phyloP scores from a whole-genome alignment of 192 early-diverging fungal genomes.

The Backusella luteola region DNA sequence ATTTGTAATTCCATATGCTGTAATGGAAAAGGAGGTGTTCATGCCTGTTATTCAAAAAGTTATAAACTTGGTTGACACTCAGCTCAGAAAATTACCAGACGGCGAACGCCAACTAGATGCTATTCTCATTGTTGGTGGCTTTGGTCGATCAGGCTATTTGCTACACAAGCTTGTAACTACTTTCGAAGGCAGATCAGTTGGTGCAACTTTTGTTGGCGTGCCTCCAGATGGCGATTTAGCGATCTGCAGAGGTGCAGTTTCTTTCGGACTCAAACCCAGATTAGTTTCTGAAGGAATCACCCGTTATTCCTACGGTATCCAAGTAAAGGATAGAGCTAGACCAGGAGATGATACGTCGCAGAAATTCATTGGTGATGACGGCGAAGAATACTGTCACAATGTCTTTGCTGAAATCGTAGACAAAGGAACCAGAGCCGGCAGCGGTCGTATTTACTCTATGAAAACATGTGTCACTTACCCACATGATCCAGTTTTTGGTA shows the following conservation, averaged over 20 bases:
- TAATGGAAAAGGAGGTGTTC: constrained; percentile 44
- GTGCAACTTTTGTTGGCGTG: constrained; percentile 41
- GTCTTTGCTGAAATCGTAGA: neutral
- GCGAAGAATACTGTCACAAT: neutral
- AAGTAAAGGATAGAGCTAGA: constrained; percentile 38
- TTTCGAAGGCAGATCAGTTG: constrained; percentile 20
- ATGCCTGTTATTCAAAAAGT: constrained; percentile 46
- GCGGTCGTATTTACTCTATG: neutral
- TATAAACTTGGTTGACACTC: constrained; percentile 40
- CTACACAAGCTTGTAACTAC: constrained; percentile 37
- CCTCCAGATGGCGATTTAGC: constrained; percentile 45
- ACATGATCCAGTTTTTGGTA: neutral
- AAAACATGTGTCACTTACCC: neutral
- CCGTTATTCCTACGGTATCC: constrained; percentile 45
- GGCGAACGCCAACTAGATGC: constrained; percentile 29
- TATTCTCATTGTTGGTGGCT: constrained; percentile 53
- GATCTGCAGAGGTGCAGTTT: constrained; percentile 53
- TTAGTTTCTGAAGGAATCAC: constrained; percentile 45
- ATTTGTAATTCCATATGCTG: constrained; percentile 38
- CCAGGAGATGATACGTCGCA: neutral
- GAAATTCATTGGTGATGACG: neutral
- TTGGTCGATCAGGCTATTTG: constrained; percentile 51
- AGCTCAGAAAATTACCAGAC: constrained; percentile 37
- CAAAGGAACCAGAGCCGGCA: neutral
- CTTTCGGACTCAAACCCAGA: constrained; percentile 45